Conservation (phyloP, 2,329 filamentous ascomycete species). For the Pseudopyricularia javanii region DNA sequence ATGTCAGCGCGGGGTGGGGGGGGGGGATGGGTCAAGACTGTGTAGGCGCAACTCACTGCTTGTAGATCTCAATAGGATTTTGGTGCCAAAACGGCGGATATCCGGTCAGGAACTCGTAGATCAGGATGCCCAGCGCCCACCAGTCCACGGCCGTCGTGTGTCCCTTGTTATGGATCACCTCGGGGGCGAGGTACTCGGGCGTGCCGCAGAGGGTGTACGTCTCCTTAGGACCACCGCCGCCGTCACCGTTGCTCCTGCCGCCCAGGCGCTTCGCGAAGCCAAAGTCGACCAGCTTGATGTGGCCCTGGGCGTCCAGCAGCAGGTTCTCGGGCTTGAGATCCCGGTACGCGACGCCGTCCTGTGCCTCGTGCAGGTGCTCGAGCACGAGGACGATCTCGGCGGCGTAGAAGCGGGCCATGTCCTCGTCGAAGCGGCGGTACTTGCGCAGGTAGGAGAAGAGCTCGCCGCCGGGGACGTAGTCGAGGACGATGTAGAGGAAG, state of each 20-base stretch:
- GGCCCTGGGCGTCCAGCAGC: slow-evolving; percentile 62
- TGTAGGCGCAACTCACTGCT: slow-evolving; percentile 41
- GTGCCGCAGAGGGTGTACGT: slow-evolving; percentile 78
- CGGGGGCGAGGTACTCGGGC: slow-evolving; percentile 72
- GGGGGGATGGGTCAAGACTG: background rate
- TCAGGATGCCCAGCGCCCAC: slow-evolving; percentile 76
- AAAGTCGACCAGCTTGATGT: slow-evolving; percentile 76
- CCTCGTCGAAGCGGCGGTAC: slow-evolving; percentile 67
- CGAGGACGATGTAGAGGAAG: slow-evolving; percentile 71
- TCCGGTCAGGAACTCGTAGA: slow-evolving; percentile 76
- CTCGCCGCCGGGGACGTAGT: slow-evolving; percentile 75
- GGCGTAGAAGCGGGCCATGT: slow-evolving; percentile 68
- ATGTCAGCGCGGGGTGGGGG: background rate
- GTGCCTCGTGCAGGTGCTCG: slow-evolving; percentile 67
- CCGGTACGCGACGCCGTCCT: slow-evolving; percentile 67
- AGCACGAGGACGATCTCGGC: slow-evolving; percentile 75
- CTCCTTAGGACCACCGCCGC: slow-evolving; percentile 33
- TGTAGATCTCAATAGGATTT: slow-evolving; percentile 79
- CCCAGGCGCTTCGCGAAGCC: slow-evolving; percentile 74
- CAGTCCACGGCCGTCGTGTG: slow-evolving; percentile 69
- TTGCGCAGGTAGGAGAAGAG: slow-evolving; percentile 73
- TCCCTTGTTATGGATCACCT: slow-evolving; percentile 75
- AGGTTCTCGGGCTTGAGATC: slow-evolving; percentile 79
- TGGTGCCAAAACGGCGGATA: slow-evolving; percentile 82
- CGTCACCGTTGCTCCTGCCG: slow-evolving; percentile 21